Percentiles rank a stretch among this genome's conserved stretches.
Conservation (phyloP, 805 yeast species). For the Pichia deserticola region DNA sequence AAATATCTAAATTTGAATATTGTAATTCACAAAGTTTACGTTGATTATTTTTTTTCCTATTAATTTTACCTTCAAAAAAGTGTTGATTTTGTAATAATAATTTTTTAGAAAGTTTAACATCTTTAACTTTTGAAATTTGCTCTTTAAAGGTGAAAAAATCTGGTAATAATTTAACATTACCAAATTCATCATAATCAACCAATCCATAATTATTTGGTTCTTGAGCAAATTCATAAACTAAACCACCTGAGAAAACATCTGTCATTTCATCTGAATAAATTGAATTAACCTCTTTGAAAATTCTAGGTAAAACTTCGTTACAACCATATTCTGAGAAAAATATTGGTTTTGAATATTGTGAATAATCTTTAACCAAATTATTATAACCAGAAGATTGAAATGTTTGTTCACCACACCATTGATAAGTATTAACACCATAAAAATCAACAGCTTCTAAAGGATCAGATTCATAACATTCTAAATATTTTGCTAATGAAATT, state of each 20-base stretch:
- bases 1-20: conserved; percentile 37
- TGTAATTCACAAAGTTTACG: conserved; percentile 29
- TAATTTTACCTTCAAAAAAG: not conserved
- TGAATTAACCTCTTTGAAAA: conserved; percentile 67
- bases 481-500: conserved; percentile 66
- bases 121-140: conserved; percentile 34
- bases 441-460: conserved; percentile 60
- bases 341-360: conserved; percentile 63
- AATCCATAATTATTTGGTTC: conserved; percentile 77
- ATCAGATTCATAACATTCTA: conserved; percentile 61
- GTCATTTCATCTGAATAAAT: conserved; percentile 69
- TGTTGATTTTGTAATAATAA: conserved; percentile 14
- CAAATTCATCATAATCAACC: conserved; percentile 40
- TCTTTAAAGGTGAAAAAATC: conserved; percentile 38
- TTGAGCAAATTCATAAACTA: conserved; percentile 74
- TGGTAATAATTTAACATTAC: conserved; percentile 35
- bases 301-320: conserved; percentile 70
- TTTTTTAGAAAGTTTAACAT: conserved; percentile 21
- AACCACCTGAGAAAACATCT: conserved; percentile 74
- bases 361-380: conserved; percentile 62
- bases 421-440: conserved; percentile 75
- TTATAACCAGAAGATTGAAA: conserved; percentile 71
- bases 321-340: conserved; percentile 93
- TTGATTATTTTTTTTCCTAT: not conserved
- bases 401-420: conserved; percentile 85